Percentiles rank a stretch among this genome's conserved stretches.
These are phyloP conservation scores for Teunomyces aglyptinius DNA, from an alignment of 805 yeast species.

Conservation along the genomic window DNA sequence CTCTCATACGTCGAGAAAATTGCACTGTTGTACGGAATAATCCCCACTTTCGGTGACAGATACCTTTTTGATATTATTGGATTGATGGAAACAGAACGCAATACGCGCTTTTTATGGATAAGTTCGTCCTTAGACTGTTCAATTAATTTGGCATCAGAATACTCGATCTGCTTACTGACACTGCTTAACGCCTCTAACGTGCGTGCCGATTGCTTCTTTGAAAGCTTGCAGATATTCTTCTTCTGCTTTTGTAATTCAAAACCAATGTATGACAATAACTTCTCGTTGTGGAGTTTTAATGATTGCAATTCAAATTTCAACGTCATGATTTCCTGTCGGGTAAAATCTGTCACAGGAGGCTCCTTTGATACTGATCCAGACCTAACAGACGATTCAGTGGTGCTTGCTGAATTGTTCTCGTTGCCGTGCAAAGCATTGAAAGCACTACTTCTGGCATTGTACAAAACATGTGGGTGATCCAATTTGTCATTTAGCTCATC, in stretches of 20 bases:
- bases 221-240: conserved; percentile 38
- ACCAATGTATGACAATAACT: conserved; percentile 55
- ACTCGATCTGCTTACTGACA: conserved; percentile 32
- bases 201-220: conserved; percentile 35
- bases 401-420: conserved; percentile 16
- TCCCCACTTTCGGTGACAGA: conserved; percentile 1
- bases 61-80: conserved; percentile 18
- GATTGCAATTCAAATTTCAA: conserved; percentile 54
- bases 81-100: conserved; percentile 36
- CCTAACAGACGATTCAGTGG: conserved; percentile 30
- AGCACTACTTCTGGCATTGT: conserved; percentile 22
- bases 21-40: not conserved
- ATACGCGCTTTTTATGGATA: conserved; percentile 41
- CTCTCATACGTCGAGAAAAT: not conserved
- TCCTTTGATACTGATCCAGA: conserved; percentile 26
- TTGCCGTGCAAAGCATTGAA: conserved; percentile 24
- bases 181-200: conserved; percentile 14
- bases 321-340: conserved; percentile 49
- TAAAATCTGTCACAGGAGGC: conserved; percentile 22
- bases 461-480: not conserved
- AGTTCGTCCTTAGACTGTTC: conserved; percentile 46
- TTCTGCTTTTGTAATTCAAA: conserved; percentile 52
- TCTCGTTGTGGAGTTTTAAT: conserved; percentile 53
- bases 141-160: conserved; percentile 54
- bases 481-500: conserved; percentile 13